Evolutionary conservation across 116 monocot genomes (phyloP), one percentile per base, ranked within the genome.

Genomic region (Papilionanthe hybrid): DNA sequence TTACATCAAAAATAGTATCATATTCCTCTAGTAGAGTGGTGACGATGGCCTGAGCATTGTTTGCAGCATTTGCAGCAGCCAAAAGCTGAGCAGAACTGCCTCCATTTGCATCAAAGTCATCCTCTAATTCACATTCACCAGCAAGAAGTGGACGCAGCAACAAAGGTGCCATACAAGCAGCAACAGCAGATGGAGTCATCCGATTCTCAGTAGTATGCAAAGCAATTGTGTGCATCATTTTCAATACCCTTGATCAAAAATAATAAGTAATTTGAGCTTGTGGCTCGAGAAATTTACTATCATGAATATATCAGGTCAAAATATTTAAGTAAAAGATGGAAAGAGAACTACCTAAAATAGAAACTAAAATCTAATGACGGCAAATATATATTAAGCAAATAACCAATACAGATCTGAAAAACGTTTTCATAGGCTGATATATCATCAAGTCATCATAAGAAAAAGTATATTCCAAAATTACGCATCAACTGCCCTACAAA

Each of bases 81-180:
- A 98, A 86, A 79, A 98, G 92, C 88, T 98, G 97, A 84, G 91
- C 94, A 81, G 97, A 92, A 80, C 75, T 81, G 86, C 94, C 94
- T 56, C 92, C 91, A 82, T 81, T 88, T 77, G 85, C 68, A 78
- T 98, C 97, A 81, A 97, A 97, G 17, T 92, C 97, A 86, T 94
- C 97, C 41, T 98, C 94, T 45, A 98, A 83, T 76, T 98, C 97
- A 86, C 97, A 98, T 86, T 98, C 97, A 83, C 97, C 97, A 78
- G 94, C 92, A 76, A 98, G 81, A 83, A 98, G 91, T 17, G 97
- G 97, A 11, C 97, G 92, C 66, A 98, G 77, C 37, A 98, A 86
- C 66, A 98, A 92, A 81, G 97, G 97, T 66, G 97, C 97, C 97
- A 98, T 98, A 78, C 97, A 98, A 79, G 97, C 92, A 85, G 97